Percentiles rank a stretch among this genome's conserved stretches.
Evolutionary conservation across 805 yeast species (phyloP).

Genomic region (Saccharomyces mikatae): DNA sequence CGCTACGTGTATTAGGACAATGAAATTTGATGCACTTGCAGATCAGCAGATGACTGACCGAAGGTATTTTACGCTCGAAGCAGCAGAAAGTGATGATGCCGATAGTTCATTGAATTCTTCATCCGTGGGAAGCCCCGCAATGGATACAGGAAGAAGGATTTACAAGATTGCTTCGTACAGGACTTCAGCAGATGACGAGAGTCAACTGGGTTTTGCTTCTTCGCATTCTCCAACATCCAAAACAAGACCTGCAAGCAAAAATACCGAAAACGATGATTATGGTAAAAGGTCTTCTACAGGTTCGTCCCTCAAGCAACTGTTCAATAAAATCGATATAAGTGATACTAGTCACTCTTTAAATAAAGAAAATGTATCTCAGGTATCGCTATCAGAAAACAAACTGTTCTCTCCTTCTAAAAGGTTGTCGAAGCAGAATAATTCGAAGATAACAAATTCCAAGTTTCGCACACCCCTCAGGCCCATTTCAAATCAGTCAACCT

Average conservation of each 20-base stretch:
- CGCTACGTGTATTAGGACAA: background rate
- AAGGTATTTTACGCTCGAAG: conserved; percentile 27
- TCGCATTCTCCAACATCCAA: conserved; percentile 22
- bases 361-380: background rate
- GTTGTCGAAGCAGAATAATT: background rate
- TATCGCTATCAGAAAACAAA: background rate
- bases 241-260: conserved; percentile 12
- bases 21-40: conserved; percentile 23
- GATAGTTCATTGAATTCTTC: conserved; percentile 9
- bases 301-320: conserved; percentile 26
- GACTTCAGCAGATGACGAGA: conserved; percentile 13
- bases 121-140: background rate
- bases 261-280: background rate
- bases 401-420: background rate
- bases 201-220: conserved; percentile 27
- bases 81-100: conserved; percentile 27
- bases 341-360: conserved; percentile 10
- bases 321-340: conserved; percentile 21
- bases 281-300: conserved; percentile 27
- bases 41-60: conserved; percentile 18
- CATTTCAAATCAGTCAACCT: conserved; percentile 3
- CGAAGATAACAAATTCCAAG: background rate
- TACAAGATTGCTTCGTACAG: background rate
- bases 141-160: background rate
- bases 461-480: conserved; percentile 13